Base-by-base conservation (phyloP, 768 basidiomycete genomes). In the Psilocybe azurescens region DNA sequence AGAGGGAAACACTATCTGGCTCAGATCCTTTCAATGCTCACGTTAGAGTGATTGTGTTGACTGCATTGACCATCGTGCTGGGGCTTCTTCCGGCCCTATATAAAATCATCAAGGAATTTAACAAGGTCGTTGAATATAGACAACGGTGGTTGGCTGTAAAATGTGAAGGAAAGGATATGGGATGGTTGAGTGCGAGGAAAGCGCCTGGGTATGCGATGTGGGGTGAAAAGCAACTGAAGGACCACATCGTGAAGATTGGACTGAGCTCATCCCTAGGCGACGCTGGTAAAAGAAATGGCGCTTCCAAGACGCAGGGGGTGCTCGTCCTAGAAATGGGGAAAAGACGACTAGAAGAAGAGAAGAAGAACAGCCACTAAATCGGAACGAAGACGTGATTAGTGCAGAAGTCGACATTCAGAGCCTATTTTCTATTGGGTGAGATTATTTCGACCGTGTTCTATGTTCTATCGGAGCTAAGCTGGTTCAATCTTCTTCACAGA, bases 221-320 rank as follows among this genome's bases (percentile, higher is more conserved):
- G 89, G 88, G 90, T 9, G 93, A 94, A 73, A 86, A 86, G 66
- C 79, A 82, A 30, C 68, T 94, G 63, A 91, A 91, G 73, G 86
- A 89, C 64, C 87, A 86, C 67, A 75, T 93, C 24, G 72, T 86
- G 58, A 87, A 87, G 71, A 76, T 81, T 32, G 89, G 91, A 1
- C 73, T 91, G n/a, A 88, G 89, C 68, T 85, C 85, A 18, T 79
- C 81, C 1, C 72, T 89, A 65, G 84, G 70, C 29, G 71, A 74
- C 30, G 68, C 72, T 30, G 65, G 72, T 39, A 72, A 70, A 46
- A 67, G 74, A 39, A 73, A 72, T 56, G 70, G 68, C 8, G 70
- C 65, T 36, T 16, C 30, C 33, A 53, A 32, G 33, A 53, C 2
- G 52, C n/a, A 49, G 66, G 67, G 58, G 69, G 64, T 7, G 59